These are phyloP conservation scores for Lasiosphaeria hispida DNA, from an alignment of 495 filamentous ascomycete genomes.

Conservation along the genomic window DNA sequence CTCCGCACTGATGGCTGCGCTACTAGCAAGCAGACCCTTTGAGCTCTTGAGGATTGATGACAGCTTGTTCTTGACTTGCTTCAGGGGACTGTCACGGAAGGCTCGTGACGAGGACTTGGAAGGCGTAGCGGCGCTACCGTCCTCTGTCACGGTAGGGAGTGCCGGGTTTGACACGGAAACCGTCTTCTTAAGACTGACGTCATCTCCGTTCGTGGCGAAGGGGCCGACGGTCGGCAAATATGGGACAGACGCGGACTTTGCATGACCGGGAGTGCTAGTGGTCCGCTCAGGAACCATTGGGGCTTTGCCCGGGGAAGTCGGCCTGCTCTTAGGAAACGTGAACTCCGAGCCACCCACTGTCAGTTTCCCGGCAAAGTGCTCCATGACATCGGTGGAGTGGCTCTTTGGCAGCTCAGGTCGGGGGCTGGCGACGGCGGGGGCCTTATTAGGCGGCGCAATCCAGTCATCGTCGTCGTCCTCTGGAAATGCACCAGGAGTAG, in stretches of 20 bases:
- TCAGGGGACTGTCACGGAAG: slow-evolving; percentile 73
- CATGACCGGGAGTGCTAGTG: slow-evolving; percentile 39
- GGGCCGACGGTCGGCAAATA: slow-evolving; percentile 50
- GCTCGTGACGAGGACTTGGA: slow-evolving; percentile 66
- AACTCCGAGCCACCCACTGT: slow-evolving; percentile 42
- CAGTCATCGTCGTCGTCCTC: slow-evolving; percentile 77
- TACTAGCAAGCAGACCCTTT: slow-evolving; percentile 76
- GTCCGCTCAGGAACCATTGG: slow-evolving; percentile 35
- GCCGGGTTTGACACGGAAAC: slow-evolving; percentile 63
- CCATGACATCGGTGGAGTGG: slow-evolving; percentile 58
- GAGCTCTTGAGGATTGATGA: slow-evolving; percentile 85
- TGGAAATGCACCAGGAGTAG: slow-evolving; percentile 53
- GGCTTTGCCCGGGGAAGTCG: slow-evolving; percentile 40
- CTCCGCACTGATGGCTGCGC: slow-evolving; percentile 73
- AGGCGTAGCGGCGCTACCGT: slow-evolving; percentile 59
- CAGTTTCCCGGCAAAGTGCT: slow-evolving; percentile 49
- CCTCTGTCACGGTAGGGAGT: slow-evolving; percentile 39
- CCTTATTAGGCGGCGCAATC: slow-evolving; percentile 62
- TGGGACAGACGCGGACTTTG: slow-evolving; percentile 55
- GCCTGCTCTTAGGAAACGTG: slow-evolving; percentile 38
- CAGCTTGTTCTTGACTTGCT: slow-evolving; percentile 82
- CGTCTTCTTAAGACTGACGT: slow-evolving; percentile 53
- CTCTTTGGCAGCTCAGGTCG: slow-evolving; percentile 54
- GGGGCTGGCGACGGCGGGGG: slow-evolving; percentile 30
- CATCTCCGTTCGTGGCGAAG: slow-evolving; percentile 36